Evolutionary conservation across 306 rosid species (phyloP), one percentile per base, ranked within the genome.

Genomic region (Sicyos edulis): DNA sequence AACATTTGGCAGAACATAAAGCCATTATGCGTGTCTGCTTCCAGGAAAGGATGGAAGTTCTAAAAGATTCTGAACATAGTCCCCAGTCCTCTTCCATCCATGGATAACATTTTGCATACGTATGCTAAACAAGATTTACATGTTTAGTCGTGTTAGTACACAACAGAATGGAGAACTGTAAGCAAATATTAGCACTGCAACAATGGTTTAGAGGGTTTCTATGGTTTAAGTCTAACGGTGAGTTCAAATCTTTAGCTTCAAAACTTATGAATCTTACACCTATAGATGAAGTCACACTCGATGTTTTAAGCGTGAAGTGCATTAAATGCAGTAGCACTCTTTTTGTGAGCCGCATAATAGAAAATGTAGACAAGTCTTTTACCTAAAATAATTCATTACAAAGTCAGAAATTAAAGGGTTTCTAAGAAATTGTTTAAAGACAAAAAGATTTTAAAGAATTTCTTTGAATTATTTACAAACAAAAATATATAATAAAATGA

Each of bases 41-140:
- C 98, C 98, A 92, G 54, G 90, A 81, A 54, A 80, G 78, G 75
- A 92, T 83, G 70, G 98, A 92, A 79, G 85, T 74, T 49, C 76
- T 78, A 71, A 89, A 90, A 58, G 86, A 89, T 81, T 86, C 96
- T 58, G 55, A 72, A 77, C 83, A 89, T 84, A 83, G 80, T 80
- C 79, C 76, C 56, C 72, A 78, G 77, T 75, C 78, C 74, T 88
- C 92, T 74, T 80, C 91, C 79, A 82, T 79, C 98, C 98, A 92
- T 19, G 98, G 98, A 75, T 78, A 87, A 81, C 86, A 88, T 82
- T 87, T 88, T 29, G 96, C 96, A 82, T 90, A 92, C 49, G 86
- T 80, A 71, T 90, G 96, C 98, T 92, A 74, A 73, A 79, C 57
- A 74, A 55, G 53, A 57, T 51, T 70, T 8, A 21, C 55, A 70